These are phyloP conservation scores for Yamadazyma sp. DNA, from an alignment of 805 yeast species.

Conservation along the genomic window DNA sequence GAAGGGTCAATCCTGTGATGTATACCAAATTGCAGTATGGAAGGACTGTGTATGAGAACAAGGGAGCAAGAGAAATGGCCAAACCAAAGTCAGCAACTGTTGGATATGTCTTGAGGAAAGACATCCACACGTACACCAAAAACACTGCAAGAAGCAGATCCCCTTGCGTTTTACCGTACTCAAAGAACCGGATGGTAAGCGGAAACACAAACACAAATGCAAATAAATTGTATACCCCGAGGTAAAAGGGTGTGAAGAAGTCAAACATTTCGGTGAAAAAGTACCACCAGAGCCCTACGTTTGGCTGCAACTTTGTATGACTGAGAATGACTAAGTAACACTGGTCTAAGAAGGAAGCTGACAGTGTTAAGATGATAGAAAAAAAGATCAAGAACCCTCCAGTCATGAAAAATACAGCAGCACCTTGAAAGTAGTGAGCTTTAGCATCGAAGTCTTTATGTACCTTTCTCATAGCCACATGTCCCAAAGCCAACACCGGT, in stretches of 20 bases:
- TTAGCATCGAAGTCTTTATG: slow-evolving; percentile 12
- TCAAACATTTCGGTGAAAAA: slow-evolving; percentile 94
- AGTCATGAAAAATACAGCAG: slow-evolving; percentile 19
- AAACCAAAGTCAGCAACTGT: slow-evolving; percentile 71
- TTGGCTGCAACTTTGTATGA: slow-evolving; percentile 77
- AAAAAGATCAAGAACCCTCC: slow-evolving; percentile 25
- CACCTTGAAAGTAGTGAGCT: slow-evolving; percentile 17
- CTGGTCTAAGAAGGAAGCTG: slow-evolving; percentile 26
- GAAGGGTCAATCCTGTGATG: slow-evolving; percentile 46
- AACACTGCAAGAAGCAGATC: slow-evolving; percentile 60
- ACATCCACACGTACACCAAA: slow-evolving; percentile 43
- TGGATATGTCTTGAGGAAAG: slow-evolving; percentile 82
- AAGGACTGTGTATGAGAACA: slow-evolving; percentile 47
- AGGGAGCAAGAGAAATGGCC: slow-evolving; percentile 36
- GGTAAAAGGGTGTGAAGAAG: slow-evolving; percentile 79
- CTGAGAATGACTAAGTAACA: slow-evolving; percentile 57
- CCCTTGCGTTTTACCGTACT: slow-evolving; percentile 22
- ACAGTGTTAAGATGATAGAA: slow-evolving; percentile 26
- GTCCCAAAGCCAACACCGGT: slow-evolving; percentile 50
- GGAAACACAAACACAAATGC: slow-evolving; percentile 69
- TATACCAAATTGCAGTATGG: slow-evolving; percentile 50
- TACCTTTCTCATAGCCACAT: slow-evolving; percentile 15
- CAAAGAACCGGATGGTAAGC: slow-evolving; percentile 62
- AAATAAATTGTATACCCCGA: slow-evolving; percentile 80
- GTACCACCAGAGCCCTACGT: slow-evolving; percentile 98